Evolutionary conservation across 345 rosid genomes (phyloP).

Genomic region (Melaleuca alternifolia): DNA sequence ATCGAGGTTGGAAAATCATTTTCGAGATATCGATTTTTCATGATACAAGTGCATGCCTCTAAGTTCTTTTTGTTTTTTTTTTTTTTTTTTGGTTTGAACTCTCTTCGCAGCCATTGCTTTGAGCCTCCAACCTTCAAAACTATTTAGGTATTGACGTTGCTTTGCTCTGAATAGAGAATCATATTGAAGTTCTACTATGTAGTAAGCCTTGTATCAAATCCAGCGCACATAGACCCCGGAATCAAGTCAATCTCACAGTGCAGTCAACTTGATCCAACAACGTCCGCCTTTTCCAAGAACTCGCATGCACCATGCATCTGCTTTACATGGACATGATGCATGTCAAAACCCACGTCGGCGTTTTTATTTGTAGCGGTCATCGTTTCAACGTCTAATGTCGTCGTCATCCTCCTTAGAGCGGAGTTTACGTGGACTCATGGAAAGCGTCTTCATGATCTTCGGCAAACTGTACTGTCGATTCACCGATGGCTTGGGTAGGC

Average conservation of each 20-base stretch:
- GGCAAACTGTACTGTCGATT: slow-evolving; percentile 12
- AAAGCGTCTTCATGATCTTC: slow-evolving; percentile 14
- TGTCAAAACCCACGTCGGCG: not conserved
- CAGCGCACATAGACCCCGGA: not conserved
- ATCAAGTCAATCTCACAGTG: not conserved
- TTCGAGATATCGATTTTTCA: not conserved
- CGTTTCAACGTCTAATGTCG: not conserved
- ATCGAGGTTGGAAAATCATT: not conserved
- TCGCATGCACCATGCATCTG: not conserved
- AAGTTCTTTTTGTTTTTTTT: not conserved
- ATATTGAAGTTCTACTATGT: not conserved
- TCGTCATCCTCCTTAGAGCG: not conserved
- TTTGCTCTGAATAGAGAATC: not conserved
- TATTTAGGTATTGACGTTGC: not conserved
- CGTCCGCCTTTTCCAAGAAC: not conserved
- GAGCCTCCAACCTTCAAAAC: not conserved
- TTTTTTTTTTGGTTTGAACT: no score
- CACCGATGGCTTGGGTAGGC: slow-evolving; percentile 14
- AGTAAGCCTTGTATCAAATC: not conserved
- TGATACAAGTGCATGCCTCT: not conserved
- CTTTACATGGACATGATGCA: not conserved
- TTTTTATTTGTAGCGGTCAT: not conserved
- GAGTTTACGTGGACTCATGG: slow-evolving; percentile 15
- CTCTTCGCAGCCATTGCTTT: no score
- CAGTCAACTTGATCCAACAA: not conserved